A percentile compares a stretch with the other conserved stretches of the same genome.
Evolutionary conservation across 306 rosid species (phyloP).

Genomic region (Macrotyloma uniflorum): DNA sequence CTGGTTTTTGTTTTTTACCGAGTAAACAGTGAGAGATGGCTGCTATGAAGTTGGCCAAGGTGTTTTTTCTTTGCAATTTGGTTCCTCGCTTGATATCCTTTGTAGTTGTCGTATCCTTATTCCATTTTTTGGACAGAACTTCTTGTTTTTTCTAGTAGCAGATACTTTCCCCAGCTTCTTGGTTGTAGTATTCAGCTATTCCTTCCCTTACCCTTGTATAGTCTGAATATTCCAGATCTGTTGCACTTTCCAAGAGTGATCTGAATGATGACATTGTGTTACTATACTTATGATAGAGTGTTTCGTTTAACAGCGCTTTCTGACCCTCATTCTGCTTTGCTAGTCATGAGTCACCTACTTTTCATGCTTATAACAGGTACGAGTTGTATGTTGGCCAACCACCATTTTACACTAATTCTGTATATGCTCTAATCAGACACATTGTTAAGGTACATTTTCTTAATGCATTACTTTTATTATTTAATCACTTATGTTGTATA

Average conservation of each 20-base stretch:
- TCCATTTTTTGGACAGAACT: neutral
- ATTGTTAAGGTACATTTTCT: conserved; percentile 81
- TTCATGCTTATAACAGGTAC: conserved; percentile 63
- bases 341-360: conserved; percentile 20
- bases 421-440: conserved; percentile 90
- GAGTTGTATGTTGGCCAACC: conserved; percentile 99
- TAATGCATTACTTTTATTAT: neutral
- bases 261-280: conserved; percentile 26
- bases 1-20: neutral
- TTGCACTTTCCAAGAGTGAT: conserved; percentile 21
- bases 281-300: conserved; percentile 32
- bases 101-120: conserved; percentile 2
- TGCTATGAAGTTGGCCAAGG: conserved; percentile 8
- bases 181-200: conserved; percentile 20
- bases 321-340: conserved; percentile 23
- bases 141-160: neutral
- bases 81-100: conserved; percentile 6
- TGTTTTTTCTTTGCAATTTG: neutral
- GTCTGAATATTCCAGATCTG: conserved; percentile 4
- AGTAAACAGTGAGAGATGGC: conserved; percentile 1
- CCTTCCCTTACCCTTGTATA: neutral
- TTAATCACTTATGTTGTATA: neutral
- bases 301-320: conserved; percentile 5
- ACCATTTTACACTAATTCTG: conserved; percentile 97
- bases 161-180: conserved; percentile 32